Evolutionary conservation across 106 monocot species (phyloP), one percentile per base, ranked within the genome.

Genomic region (Platanthera zijinensis): DNA sequence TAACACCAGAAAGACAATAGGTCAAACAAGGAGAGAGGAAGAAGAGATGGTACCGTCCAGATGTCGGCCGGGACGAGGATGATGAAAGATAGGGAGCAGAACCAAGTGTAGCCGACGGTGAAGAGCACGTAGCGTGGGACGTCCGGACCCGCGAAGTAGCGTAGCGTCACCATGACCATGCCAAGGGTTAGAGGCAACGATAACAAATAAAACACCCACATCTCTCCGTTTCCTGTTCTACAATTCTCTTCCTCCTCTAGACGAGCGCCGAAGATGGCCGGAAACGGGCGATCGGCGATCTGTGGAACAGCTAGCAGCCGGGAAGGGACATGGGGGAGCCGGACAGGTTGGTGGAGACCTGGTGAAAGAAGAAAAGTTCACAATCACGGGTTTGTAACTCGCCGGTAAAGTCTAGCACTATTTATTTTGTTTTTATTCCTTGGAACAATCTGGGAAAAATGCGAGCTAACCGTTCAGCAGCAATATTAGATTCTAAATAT

Each of bases 31-130:
- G 10, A 70, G 6, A 74, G 67, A 48, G 51, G 8, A 0, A 9
- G 71, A 51, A 70, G 72, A 68, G 57, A 82, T 75, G 90, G 63
- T 75, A 96, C 96, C 22, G 89, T 90, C 96, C 96, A 96, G 78
- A 96, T 96, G 74, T 96, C 96, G 47, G 96, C 93, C 61, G 96
- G 96, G 66, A 96, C 96, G 82, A 96, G 96, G 67, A 96, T 96
- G 87, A 96, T 93, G 77, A 96, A 89, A 66, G 96, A 93, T 49
- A 96, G 75, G 57, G 96, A 96, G 84, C 96, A 96, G 82, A 96
- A 96, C 96, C 96, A 96, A 50, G 96, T 86, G 86, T 96, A 96
- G n/a, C 93, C 96, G 56, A 96, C 96, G 82, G 91, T 89, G 83
- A 86, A 85, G 53, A 96, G 78, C 32, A 96, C 96, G 85, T 96